phyloP scores from a whole-genome alignment of 139 green algal genomes.

The Yamagishiella unicocca region DNA sequence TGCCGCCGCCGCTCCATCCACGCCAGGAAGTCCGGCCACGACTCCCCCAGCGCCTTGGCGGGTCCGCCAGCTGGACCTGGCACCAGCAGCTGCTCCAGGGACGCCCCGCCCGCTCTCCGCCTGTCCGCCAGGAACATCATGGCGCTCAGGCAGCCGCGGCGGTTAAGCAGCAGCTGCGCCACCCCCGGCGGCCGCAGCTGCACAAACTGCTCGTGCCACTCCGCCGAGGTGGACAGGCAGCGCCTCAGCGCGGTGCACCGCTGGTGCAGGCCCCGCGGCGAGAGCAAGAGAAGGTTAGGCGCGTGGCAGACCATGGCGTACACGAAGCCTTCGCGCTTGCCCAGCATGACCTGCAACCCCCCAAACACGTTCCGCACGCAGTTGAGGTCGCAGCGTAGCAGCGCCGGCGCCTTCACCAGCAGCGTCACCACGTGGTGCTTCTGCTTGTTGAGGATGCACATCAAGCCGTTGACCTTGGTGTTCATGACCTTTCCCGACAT shows the following conservation, averaged over 20 bases:
- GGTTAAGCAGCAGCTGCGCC: constrained; percentile 38
- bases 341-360: constrained; percentile 45
- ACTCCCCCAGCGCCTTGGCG: background rate
- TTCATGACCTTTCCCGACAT: constrained; percentile 47
- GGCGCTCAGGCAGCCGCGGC: constrained; percentile 4
- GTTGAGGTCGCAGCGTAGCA: constrained; percentile 52
- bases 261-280: constrained; percentile 31
- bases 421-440: constrained; percentile 43
- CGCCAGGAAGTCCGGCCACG: background rate
- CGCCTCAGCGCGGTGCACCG: constrained; percentile 33
- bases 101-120: constrained; percentile 20
- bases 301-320: constrained; percentile 57
- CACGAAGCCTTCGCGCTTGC: constrained; percentile 48
- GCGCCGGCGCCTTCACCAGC: constrained; percentile 37
- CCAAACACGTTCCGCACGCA: constrained; percentile 14
- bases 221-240: constrained; percentile 9
- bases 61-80: background rate
- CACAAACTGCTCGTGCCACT: constrained; percentile 48
- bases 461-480: constrained; percentile 60
- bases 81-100: constrained; percentile 20
- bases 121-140: constrained; percentile 43
- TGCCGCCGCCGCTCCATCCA: constrained; percentile 43
- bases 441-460: constrained; percentile 61
- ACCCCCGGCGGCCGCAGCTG: constrained; percentile 34
- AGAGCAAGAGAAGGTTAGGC: constrained; percentile 44